Evolutionary conservation across 2,329 filamentous ascomycete species (phyloP), one percentile per base, ranked within the genome.

Genomic region (Corinectria fuckeliana): DNA sequence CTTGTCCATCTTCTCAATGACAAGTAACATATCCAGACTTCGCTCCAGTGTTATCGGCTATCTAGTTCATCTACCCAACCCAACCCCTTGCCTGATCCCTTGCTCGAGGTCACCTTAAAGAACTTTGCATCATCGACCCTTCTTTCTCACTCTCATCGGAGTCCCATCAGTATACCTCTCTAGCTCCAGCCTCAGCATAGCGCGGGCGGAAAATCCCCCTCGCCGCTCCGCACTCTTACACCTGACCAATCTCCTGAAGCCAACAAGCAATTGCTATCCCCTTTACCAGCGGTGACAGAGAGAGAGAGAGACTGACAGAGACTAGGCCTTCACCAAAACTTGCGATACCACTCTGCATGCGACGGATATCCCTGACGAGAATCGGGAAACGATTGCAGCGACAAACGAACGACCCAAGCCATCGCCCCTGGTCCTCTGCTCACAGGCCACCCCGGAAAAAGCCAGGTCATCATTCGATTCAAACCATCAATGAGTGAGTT

Each of bases 141-240:
- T 45, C 48, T 23, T 52, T 48, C 21, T 21, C 48, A 38, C 11
- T 20, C 11, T 18, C 26, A 25, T 51, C 41, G 23, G 32, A 20
- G 16, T 42, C 23, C 18, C 23, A 51, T 47, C 21, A 25, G 18
- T 9, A 16, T 28, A 26, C 32, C 52, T 44, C 54, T 49, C 45
- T 54, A 60, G 14, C 32, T 34, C 5, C 28, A 23, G 16, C 48
- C 45, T 51, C 36, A 14, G 30, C 41, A 39, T 48, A 36, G 50
- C 47, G 50, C 39, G 48, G 38, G 52, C 60, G 53, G 30, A 54
- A 62, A 54, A 62, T 57, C 49, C 47, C 42, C 52, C 39, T 60
- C 39, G 57, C 60, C 60, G 57, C 25, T 55, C 38, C 30, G 28
- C 48, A 39, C 36, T 50, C 34, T 25, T 28, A 18, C n/a, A 18